phyloP scores from a whole-genome alignment of 2,329 filamentous ascomycete genomes.

The Calycina marina region DNA sequence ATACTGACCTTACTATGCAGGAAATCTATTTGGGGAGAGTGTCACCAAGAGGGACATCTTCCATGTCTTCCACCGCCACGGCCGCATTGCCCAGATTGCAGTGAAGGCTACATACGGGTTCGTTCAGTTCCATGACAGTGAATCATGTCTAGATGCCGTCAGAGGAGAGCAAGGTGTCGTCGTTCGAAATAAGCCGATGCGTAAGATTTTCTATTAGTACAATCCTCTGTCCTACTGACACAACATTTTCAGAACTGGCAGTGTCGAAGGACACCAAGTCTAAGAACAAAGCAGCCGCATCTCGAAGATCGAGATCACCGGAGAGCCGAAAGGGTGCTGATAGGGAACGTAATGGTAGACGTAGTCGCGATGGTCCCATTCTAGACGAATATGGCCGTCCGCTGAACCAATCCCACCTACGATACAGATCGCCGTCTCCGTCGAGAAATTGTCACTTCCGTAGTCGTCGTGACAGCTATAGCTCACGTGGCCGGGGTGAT shows the following conservation, averaged over 20 bases:
- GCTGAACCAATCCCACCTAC: conserved; percentile 50
- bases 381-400: conserved; percentile 26
- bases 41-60: conserved; percentile 92
- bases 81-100: conserved; percentile 81
- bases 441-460: conserved; percentile 36
- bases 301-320: conserved; percentile 46
- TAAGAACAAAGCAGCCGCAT: conserved; percentile 31
- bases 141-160: conserved; percentile 62
- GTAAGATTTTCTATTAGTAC: too few species aligned
- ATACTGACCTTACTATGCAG: conserved; percentile 30
- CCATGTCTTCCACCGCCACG: conserved; percentile 74
- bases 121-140: conserved; percentile 73
- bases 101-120: conserved; percentile 97
- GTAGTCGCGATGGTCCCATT: conserved; percentile 27
- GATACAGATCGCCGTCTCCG: conserved; percentile 44
- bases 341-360: conserved; percentile 25
- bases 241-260: conserved; percentile 56
- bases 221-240: conserved; percentile 18
- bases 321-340: conserved; percentile 33
- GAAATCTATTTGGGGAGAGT: conserved; percentile 83
- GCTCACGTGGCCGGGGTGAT: conserved; percentile 13
- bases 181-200: too few species aligned
- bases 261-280: conserved; percentile 82
- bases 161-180: conserved; percentile 63
- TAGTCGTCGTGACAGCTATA: conserved; percentile 51